Conservation (phyloP, 768 basidiomycete genomes). For the Hygrophorus russula region DNA sequence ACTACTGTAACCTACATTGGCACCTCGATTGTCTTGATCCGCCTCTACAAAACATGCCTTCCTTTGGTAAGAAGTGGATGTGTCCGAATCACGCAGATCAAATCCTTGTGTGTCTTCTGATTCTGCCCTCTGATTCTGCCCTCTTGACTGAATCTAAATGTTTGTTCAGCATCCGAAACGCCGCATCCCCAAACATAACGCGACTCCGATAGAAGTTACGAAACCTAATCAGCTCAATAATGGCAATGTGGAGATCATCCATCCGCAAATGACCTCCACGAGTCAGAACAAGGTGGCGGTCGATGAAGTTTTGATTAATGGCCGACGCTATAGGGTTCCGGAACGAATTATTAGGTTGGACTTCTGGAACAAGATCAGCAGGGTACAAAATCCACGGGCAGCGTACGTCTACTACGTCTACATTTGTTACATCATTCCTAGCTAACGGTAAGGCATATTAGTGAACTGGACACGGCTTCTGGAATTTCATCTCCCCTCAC, state of each 20-base stretch:
- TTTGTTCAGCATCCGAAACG: constrained; percentile 60
- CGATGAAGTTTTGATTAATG: constrained; percentile 82
- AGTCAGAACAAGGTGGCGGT: constrained; percentile 38
- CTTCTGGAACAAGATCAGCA: constrained; percentile 82
- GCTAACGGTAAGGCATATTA: constrained; percentile 8
- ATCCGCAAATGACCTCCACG: constrained; percentile 42
- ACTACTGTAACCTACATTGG: constrained; percentile 92
- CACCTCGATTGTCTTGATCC: constrained; percentile 95
- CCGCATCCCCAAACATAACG: constrained; percentile 65
- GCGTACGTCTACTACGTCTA: not conserved
- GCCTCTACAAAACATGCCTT: constrained; percentile 76
- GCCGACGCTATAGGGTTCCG: constrained; percentile 85
- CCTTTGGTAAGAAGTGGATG: constrained; percentile 93
- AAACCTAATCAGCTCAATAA: constrained; percentile 73
- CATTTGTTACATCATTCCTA: not conserved
- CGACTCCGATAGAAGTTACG: constrained; percentile 62
- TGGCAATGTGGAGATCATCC: constrained; percentile 83
- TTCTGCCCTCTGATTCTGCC: constrained; percentile 5
- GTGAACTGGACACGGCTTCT: constrained; percentile 31
- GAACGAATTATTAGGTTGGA: constrained; percentile 87
- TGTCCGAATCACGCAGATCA: constrained; percentile 96
- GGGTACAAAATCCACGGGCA: constrained; percentile 9
- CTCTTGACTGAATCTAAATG: constrained; percentile 7
- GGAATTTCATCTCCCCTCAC: constrained; percentile 62
- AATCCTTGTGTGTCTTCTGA: constrained; percentile 48